Evolutionary conservation across 495 filamentous ascomycete genomes (phyloP), one percentile per base, ranked within the genome.

Genomic region (Talaromyces trachyspermus): DNA sequence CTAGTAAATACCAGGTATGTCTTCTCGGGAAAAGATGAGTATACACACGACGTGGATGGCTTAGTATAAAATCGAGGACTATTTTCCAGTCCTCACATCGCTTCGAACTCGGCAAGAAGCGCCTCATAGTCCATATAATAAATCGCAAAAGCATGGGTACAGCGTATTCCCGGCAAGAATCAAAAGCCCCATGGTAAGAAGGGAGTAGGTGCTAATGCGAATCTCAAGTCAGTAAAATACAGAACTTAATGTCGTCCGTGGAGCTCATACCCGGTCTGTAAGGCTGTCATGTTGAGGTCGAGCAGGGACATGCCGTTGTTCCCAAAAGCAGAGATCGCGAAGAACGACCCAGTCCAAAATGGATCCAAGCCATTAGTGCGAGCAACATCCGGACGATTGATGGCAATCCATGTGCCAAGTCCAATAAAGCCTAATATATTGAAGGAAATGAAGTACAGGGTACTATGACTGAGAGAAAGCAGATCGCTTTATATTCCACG

Each of bases 251-350:
- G 14, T 12, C 12, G 10, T 23, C n/a, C 7, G 11, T 18, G 15
- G 25, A 7, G 14, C 15, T 1, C 54, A 17, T 55, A 69, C 65
- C 55, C 59, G 20, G 64, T 60, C 32, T 72, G 68, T 15, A 72
- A 54, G 19, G 66, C 66, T 39, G 59, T 75, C 82, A 94, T 88
- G 52, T 94, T 94, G 15, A 76, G 70, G 61, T 94, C 88, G 33
- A 95, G 62, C 25, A 95, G 76, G 15, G 79, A 80, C 88, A 95
- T 90, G 17, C 89, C 89, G 17, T 77, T 84, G 57, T 94, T 95
- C 53, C 86, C 89, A 62, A 95, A 95, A 2, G 86, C 89, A 41
- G 83, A 88, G 1, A 69, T 59, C 12, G 67, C 68, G 48, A 72
- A 70, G 36, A 72, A 74, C 2, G 64, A 59, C 5, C 46, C 46